Evolutionary conservation across 75 land plant genomes (phyloP).

Genomic region (Pinus taeda): DNA sequence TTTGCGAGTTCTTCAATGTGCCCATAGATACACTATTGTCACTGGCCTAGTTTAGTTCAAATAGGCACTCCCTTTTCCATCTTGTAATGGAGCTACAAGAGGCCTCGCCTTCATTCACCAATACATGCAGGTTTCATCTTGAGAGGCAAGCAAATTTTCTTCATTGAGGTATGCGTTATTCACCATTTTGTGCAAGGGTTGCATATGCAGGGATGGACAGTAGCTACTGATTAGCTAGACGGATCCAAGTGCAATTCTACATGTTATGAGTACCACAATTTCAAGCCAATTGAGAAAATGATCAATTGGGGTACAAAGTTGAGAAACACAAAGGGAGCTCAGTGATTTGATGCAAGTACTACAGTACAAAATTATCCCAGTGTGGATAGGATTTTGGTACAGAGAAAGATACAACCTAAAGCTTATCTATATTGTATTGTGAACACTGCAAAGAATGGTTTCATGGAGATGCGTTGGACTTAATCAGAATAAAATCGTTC

Average conservation of each 20-base stretch:
- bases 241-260: not conserved
- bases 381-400: not conserved
- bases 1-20: too few relatives aligned
- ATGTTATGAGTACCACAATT: not conserved
- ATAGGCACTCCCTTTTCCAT: too few relatives aligned
- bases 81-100: too few relatives aligned
- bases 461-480: constrained; percentile 63
- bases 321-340: not conserved
- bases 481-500: constrained; percentile 14
- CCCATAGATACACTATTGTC: too few relatives aligned
- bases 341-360: not conserved
- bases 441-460: constrained; percentile 66
- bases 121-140: too few relatives aligned
- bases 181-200: too few relatives aligned
- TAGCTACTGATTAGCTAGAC: not conserved
- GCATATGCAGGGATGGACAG: not conserved
- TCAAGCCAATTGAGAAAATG: not conserved
- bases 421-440: constrained; percentile 42
- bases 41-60: too few relatives aligned
- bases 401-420: constrained; percentile 15
- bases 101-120: too few relatives aligned
- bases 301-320: not conserved
- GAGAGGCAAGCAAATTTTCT: too few relatives aligned
- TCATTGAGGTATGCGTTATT: too few relatives aligned
- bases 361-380: not conserved